Base-by-base conservation (phyloP, 2,329 filamentous ascomycete genomes). In the Xylaria sp. region DNA sequence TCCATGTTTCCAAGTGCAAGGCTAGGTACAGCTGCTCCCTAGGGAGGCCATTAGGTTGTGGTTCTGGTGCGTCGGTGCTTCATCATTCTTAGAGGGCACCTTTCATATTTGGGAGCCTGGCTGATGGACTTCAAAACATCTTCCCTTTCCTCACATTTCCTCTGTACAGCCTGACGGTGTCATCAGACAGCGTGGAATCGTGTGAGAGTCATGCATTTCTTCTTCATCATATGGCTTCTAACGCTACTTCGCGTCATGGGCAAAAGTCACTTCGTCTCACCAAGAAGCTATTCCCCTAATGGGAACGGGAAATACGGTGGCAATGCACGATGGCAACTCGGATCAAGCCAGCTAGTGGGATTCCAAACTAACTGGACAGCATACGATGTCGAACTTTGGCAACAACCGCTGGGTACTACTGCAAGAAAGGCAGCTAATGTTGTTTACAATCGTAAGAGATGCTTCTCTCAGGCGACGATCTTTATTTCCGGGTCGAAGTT, bases 301-400 rank as follows among this genome's bases (percentile, higher is more conserved):
- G 38, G 28, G 2, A 15, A 12, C 2, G 60, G 49, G 2, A 28
- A 21, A 17, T 55, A 54, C 15, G 28, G 17, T 11, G 25, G 14
- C 1, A 21, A 25, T 12, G 5, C 21, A 2, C 31, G 19, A 14
- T 62, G 54, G 60, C 35, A 45, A 8, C 47, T 56, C n/a, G 60
- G 56, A 12, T 59, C 60, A 35, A 63, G 25, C 8, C 55, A 63
- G 45, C 31, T 60, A n/a, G 8, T 59, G 0, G 55, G 50, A 3
- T 60, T 55, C 19, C n/a, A 46, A n/a, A 17, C 45, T 14, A 19
- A 33, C 6, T 61, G 53, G 57, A 31, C 28, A 2, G 45, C 38
- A 4, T 64, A 55, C 15, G 43, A 49, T 4, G 21, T 64, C 35
- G 58, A 58, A 33, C 21, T 64, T 15, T 64, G 58, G 58, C 54